phyloP scores from a whole-genome alignment of 768 basidiomycete species.

The Russula emetica region DNA sequence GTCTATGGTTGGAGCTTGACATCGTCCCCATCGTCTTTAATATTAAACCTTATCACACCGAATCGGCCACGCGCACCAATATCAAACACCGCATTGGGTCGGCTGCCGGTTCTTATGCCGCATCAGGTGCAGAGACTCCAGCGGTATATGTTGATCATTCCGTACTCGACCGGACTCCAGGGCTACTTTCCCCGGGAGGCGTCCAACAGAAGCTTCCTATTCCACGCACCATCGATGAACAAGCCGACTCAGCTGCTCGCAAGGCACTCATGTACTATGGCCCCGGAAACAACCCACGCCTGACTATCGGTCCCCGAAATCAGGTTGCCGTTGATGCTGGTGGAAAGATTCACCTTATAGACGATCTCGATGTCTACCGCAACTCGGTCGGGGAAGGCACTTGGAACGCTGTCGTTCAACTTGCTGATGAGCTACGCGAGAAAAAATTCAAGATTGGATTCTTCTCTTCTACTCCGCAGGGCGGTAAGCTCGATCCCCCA shows the following conservation, averaged over 20 bases:
- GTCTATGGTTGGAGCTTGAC: conserved; percentile 78
- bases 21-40: conserved; percentile 84
- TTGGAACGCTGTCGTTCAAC: conserved; percentile 78
- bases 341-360: conserved; percentile 81
- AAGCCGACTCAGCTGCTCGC: conserved; percentile 81
- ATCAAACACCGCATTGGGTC: conserved; percentile 80
- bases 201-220: conserved; percentile 62
- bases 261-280: conserved; percentile 82
- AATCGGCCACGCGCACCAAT: conserved; percentile 72
- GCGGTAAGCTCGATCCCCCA: conserved; percentile 48
- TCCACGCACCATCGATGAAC: conserved; percentile 73
- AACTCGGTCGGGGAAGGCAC: conserved; percentile 67
- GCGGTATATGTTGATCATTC: conserved; percentile 59
- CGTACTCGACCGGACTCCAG: conserved; percentile 40
- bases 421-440: conserved; percentile 78
- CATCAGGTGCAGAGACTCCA: conserved; percentile 74
- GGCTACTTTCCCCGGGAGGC: conserved; percentile 42
- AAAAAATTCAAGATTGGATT: conserved; percentile 88
- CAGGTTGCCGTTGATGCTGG: conserved; percentile 85
- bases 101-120: conserved; percentile 71
- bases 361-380: conserved; percentile 74
- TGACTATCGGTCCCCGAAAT: conserved; percentile 77
- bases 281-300: conserved; percentile 77
- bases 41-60: conserved; percentile 78
- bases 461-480: conserved; percentile 94